These are phyloP conservation scores for Meredithiella fracta DNA, from an alignment of 2,329 filamentous ascomycete species.

Conservation along the genomic window DNA sequence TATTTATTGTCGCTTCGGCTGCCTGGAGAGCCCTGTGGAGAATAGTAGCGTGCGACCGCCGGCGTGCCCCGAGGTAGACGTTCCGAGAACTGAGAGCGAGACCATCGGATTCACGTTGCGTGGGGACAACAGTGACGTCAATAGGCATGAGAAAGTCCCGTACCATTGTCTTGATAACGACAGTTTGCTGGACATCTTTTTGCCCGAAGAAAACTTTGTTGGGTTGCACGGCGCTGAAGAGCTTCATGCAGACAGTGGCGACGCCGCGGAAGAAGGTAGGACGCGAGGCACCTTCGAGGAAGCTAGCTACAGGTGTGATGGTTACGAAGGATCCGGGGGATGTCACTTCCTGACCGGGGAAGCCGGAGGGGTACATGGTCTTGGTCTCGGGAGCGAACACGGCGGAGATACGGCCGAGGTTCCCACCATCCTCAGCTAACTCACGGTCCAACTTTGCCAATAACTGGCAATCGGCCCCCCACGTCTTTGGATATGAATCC, in stretches of 20 bases:
- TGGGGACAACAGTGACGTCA: constrained; percentile 56
- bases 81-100: constrained; percentile 86
- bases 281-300: constrained; percentile 69
- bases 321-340: constrained; percentile 80
- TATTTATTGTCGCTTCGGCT: constrained; percentile 43
- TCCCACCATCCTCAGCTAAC: constrained; percentile 42
- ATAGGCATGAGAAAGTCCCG: constrained; percentile 70
- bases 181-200: constrained; percentile 93
- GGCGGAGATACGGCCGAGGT: constrained; percentile 55
- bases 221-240: constrained; percentile 35
- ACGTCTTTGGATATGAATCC: constrained; percentile 75
- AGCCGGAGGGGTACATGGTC: constrained; percentile 78
- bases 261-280: constrained; percentile 96
- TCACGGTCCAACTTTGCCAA: constrained; percentile 54
- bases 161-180: constrained; percentile 74
- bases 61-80: constrained; percentile 67
- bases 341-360: constrained; percentile 51
- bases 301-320: constrained; percentile 65
- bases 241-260: constrained; percentile 87
- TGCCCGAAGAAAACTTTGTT: constrained; percentile 82
- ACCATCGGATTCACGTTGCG: constrained; percentile 61
- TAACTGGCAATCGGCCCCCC: constrained; percentile 56
- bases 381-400: constrained; percentile 72
- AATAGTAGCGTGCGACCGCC: constrained; percentile 56
- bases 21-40: constrained; percentile 52